A percentile compares a stretch with the other conserved stretches of the same genome.
Evolutionary conservation across 345 rosid species (phyloP).

Genomic region (Eucalyptus guilfoylei): DNA sequence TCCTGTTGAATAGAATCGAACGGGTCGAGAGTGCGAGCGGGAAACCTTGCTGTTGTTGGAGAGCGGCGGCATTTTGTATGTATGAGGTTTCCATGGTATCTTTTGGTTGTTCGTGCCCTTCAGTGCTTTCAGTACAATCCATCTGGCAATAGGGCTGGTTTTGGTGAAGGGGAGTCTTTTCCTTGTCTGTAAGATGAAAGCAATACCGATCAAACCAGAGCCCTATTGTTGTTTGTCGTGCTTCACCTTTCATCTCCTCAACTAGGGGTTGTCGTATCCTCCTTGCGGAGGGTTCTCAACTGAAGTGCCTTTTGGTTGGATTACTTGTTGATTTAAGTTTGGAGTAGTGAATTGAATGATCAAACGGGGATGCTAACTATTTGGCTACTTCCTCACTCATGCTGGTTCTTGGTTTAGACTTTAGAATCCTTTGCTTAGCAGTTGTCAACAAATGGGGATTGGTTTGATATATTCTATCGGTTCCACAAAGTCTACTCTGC

Average conservation of each 20-base stretch:
- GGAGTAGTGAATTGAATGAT: not conserved
- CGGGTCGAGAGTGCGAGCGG: not conserved
- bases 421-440: not conserved
- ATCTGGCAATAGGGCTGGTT: not conserved
- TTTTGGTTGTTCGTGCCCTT: not conserved
- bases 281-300: not conserved
- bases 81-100: not conserved
- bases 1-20: not conserved
- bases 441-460: not conserved
- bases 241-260: not conserved
- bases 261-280: not conserved
- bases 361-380: not conserved
- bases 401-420: not conserved
- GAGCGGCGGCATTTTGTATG: not conserved
- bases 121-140: not conserved
- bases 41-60: not conserved
- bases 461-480: not conserved
- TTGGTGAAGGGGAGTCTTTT: not conserved
- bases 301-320: not conserved
- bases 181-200: not conserved
- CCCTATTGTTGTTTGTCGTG: not conserved
- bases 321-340: not conserved
- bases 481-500: not conserved
- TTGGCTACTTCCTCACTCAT: not conserved
- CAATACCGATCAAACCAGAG: not conserved